Conservation (phyloP, 2,329 filamentous ascomycete genomes). For the Blastomyces emzantsi region DNA sequence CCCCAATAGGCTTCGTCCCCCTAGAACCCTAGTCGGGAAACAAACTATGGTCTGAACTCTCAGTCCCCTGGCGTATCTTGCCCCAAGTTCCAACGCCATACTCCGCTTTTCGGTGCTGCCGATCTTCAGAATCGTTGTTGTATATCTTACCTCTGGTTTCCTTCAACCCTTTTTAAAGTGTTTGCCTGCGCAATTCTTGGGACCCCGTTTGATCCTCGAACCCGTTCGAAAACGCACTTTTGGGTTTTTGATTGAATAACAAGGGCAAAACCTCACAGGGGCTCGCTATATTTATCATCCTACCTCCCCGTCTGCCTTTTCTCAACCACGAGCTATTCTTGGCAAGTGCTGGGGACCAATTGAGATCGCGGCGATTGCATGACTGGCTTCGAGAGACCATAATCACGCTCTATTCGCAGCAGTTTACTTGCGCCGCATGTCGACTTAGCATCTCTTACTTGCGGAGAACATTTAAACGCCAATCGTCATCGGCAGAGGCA, state of each 20-base stretch:
- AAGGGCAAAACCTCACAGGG: neutral
- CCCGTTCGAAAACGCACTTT: neutral
- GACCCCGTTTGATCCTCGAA: neutral
- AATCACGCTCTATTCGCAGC: neutral
- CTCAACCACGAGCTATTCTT: neutral
- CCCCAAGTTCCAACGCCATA: neutral
- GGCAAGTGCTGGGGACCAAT: neutral
- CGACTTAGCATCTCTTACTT: neutral
- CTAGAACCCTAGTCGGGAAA: conserved; percentile 1
- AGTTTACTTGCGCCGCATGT: neutral
- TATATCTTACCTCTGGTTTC: conserved; percentile 7
- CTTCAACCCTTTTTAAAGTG: neutral
- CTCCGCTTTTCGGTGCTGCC: conserved; percentile 7
- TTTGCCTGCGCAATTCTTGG: conserved; percentile 3
- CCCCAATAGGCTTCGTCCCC: conserved; percentile 2
- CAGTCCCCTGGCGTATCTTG: conserved; percentile 5
- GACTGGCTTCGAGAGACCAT: neutral
- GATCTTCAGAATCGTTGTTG: conserved; percentile 5
- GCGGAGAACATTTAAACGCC: neutral
- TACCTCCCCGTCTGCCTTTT: neutral
- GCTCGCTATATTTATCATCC: neutral
- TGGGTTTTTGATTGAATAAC: neutral
- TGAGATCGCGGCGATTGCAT: neutral
- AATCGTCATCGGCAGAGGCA: neutral
- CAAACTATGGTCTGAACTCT: conserved; percentile 7